These are phyloP conservation scores for Ogataea sp. DNA, from an alignment of 805 yeast species.

Conservation along the genomic window DNA sequence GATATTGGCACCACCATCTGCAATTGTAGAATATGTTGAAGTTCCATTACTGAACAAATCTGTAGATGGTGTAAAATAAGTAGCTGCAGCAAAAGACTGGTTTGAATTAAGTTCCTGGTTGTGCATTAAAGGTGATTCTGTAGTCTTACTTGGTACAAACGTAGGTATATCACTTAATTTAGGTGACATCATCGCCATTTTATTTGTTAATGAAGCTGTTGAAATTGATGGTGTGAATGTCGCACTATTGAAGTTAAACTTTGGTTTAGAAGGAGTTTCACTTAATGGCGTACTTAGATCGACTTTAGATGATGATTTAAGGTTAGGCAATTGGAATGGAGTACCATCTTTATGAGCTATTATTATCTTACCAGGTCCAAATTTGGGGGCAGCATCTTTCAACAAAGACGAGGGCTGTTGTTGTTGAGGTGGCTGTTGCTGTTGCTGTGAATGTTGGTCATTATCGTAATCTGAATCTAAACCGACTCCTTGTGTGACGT, in stretches of 20 bases:
- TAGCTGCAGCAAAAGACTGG: too few relatives aligned
- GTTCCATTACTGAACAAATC: too few relatives aligned
- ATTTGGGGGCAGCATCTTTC: slow-evolving; percentile 2
- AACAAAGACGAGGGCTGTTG: slow-evolving; percentile 2
- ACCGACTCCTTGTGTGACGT: slow-evolving; percentile 7
- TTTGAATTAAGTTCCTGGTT: too few relatives aligned
- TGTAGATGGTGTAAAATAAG: too few relatives aligned
- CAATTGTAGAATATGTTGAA: neutral
- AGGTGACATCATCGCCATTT: slow-evolving; percentile 41
- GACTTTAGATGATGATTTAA: neutral
- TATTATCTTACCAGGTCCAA: slow-evolving; percentile 2
- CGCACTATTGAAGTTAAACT: slow-evolving; percentile 48
- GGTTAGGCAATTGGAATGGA: slow-evolving; percentile 1
- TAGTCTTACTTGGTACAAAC: slow-evolving; percentile 36
- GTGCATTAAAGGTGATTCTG: too few relatives aligned
- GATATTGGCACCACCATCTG: neutral
- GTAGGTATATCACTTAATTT: slow-evolving; percentile 38
- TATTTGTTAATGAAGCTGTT: slow-evolving; percentile 19
- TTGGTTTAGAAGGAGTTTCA: slow-evolving; percentile 23
- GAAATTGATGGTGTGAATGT: slow-evolving; percentile 47
- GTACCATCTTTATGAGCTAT: slow-evolving; percentile 3
- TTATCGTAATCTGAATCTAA: slow-evolving; percentile 4
- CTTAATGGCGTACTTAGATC: slow-evolving; percentile 4
- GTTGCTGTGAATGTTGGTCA: slow-evolving; percentile 1
- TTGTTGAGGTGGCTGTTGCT: neutral